phyloP scores from a whole-genome alignment of 2,329 filamentous ascomycete genomes.

The Aspergillus latus region DNA sequence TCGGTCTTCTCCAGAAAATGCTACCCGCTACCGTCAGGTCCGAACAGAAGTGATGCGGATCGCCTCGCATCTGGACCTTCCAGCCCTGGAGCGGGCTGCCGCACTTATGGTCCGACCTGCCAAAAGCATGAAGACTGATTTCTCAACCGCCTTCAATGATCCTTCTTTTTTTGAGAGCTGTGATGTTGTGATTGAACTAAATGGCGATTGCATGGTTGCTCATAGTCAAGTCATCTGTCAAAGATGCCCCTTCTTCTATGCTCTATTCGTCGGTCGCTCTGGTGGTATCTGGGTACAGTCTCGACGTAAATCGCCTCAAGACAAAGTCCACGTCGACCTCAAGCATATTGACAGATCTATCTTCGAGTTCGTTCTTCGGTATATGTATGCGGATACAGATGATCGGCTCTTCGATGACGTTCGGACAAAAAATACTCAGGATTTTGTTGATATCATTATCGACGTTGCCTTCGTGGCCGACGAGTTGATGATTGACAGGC shows the following conservation, averaged over 20 bases:
- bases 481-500: constrained; percentile 88
- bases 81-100: constrained; percentile 71
- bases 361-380: constrained; percentile 75
- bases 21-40: constrained; percentile 74
- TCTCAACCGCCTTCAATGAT: constrained; percentile 68
- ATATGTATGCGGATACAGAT: constrained; percentile 81
- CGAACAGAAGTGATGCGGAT: constrained; percentile 84
- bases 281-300: constrained; percentile 78
- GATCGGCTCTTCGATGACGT: constrained; percentile 78
- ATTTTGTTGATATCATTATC: constrained; percentile 84
- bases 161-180: constrained; percentile 72
- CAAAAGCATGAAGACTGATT: constrained; percentile 65
- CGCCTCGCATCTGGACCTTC: constrained; percentile 69
- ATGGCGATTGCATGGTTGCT: constrained; percentile 64
- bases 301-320: constrained; percentile 54
- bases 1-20: constrained; percentile 62
- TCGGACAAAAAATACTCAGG: constrained; percentile 69
- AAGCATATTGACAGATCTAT: constrained; percentile 72
- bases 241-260: constrained; percentile 88
- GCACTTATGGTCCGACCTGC: constrained; percentile 69
- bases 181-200: constrained; percentile 77
- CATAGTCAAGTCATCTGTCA: constrained; percentile 80
- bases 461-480: constrained; percentile 89
- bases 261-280: constrained; percentile 84
- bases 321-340: constrained; percentile 71